Base-by-base conservation (phyloP, 2,329 filamentous ascomycete species). In the Corinectria fuckeliana region DNA sequence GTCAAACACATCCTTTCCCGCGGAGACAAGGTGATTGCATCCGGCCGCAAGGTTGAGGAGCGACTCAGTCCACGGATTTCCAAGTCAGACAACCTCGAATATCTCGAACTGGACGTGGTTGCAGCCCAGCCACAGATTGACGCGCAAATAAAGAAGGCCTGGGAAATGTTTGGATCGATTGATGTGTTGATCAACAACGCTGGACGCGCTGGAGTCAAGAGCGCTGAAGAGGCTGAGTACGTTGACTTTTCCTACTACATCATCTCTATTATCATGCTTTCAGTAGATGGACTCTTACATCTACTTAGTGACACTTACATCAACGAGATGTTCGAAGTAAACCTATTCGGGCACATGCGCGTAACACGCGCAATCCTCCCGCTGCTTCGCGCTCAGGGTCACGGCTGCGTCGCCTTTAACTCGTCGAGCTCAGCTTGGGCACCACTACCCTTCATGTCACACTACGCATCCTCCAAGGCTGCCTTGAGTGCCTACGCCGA, bases 151-250 rank as follows among this genome's bases (percentile, higher is more conserved):
- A 39, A 69, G 16, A 47, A 70, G 14, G 74, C 73, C 10, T 72
- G 72, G 68, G n/a, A 44, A 0, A 66, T 74, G 0, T 76, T 74
- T 26, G 74, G 73, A 0, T 68, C 60, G 6, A 72, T 77, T 16
- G 73, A 76, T 25, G 60, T 76, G 2, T 48, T 76, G 23, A 52
- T 76, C 14, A 76, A 76, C 59, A 76, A 76, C 30, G 75, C 75
- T n/a, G 75, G 71, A 34, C 71, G 69, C 23, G 68, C 70, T 0
- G 56, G 64, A 2, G 56, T 72, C 47, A 68, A 62, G 7, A 62
- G 62, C 11, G 68, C 68, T 16, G 75, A 76, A 14, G 75, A 77
- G 26, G 68, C 72, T 13, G 60, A 66, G 75, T 76, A 65, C 41
- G 71, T 67, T 20, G 6, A 25, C 9, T 3, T 20, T 25, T 18